A percentile compares a stretch with the other conserved stretches of the same genome.
Conservation (phyloP, 2,329 filamentous ascomycete genomes). For the Venturia effusa region DNA sequence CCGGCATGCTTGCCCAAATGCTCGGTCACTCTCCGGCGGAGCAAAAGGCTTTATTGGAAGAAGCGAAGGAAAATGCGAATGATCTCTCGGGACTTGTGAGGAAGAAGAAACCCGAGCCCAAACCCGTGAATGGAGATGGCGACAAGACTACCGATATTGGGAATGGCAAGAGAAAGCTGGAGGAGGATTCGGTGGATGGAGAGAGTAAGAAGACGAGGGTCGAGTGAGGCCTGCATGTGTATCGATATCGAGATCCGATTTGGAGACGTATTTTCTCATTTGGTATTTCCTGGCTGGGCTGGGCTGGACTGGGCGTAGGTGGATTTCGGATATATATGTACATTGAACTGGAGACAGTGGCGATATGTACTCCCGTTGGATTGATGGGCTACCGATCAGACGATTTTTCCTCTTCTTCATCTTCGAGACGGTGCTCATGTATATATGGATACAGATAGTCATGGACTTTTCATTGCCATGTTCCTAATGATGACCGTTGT, state of each 20-base stretch:
- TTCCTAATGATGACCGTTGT: no score
- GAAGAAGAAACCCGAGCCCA: conserved; percentile 41
- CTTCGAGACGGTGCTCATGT: no score
- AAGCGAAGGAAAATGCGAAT: conserved; percentile 62
- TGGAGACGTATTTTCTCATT: neutral
- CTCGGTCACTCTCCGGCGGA: conserved; percentile 51
- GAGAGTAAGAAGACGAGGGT: conserved; percentile 14
- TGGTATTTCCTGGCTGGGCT: no score
- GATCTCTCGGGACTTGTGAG: conserved; percentile 66
- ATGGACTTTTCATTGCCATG: no score
- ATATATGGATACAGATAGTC: no score
- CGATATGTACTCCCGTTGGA: neutral
- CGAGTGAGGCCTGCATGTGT: no score
- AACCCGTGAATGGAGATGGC: conserved; percentile 12
- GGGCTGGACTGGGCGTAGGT: no score
- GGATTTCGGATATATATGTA: neutral
- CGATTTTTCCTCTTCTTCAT: no score
- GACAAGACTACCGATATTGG: neutral
- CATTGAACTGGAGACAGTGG: neutral
- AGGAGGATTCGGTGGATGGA: conserved; percentile 8
- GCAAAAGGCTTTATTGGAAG: conserved; percentile 54
- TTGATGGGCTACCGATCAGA: no score
- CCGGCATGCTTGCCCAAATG: conserved; percentile 53
- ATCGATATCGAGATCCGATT: no score
- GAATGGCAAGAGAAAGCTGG: conserved; percentile 14